Evolutionary conservation across 257 asterid species (phyloP), one percentile per base, ranked within the genome.

Genomic region (Oldenlandia corymbosa): DNA sequence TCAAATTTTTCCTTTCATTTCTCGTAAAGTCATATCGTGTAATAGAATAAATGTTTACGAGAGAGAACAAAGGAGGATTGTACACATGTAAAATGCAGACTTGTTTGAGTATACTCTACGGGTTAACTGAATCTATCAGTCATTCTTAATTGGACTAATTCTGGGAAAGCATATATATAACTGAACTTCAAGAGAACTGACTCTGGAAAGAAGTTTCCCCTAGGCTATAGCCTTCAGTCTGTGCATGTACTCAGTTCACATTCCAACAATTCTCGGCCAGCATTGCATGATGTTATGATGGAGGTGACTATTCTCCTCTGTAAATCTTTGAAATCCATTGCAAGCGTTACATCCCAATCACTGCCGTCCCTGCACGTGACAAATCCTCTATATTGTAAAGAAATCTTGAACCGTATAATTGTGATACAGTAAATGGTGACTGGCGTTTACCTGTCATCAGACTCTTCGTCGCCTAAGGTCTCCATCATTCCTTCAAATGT

Each of bases 261-360:
- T 75, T 78, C 79, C 66, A 88, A 48, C 80, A 79, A 63, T 75
- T 86, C 75, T 32, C 81, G 74, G n/a, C 98, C 95, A 5, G 77
- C 72, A 56, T 76, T 55, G 41, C 96, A 91, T 10, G 96, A 86
- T 18, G 75, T 59, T 66, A 80, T 30, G 65, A 91, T 79, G 30
- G 95, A 91, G 37, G 85, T 69, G 16, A 88, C 52, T 16, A 86
- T 91, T 85, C 74, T 83, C 76, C 80, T 76, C 48, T 91, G 96
- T 72, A 77, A 69, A 54, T 54, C 78, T 58, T 83, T 88, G 76
- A 77, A 84, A 60, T 82, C 83, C 69, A 65, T 17, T 11, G 95
- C 95, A 69, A 84, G 94, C 84, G 83, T 84, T 54, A 80, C 91
- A 48, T 88, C 98, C 96, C 96, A 88, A 43, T 69, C 73, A 26